These are phyloP conservation scores for Pseudofabraea citricarpa DNA, from an alignment of 2,329 filamentous ascomycete genomes.

Conservation along the genomic window DNA sequence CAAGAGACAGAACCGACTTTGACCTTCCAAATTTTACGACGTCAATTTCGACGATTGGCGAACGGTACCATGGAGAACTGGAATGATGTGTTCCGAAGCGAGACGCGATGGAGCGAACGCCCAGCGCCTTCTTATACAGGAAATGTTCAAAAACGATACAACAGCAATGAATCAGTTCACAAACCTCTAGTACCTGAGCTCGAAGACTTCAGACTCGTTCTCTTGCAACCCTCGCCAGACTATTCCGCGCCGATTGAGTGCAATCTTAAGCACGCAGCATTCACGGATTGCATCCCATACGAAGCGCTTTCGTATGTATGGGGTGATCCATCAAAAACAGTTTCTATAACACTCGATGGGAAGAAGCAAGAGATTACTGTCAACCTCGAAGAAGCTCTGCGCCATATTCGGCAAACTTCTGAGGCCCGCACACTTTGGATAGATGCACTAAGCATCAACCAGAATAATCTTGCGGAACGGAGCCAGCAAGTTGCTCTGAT, in stretches of 20 bases:
- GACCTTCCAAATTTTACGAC: too few species aligned
- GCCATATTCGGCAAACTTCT: neutral
- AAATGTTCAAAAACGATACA: too few species aligned
- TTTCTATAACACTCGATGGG: neutral
- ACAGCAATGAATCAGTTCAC: too few species aligned
- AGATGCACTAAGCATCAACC: neutral
- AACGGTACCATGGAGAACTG: too few species aligned
- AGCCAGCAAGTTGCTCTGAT: neutral
- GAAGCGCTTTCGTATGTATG: neutral
- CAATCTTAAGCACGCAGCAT: neutral
- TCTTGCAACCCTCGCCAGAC: neutral
- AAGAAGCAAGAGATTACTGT: neutral
- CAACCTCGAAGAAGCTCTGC: neutral
- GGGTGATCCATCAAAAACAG: neutral
- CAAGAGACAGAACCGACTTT: too few species aligned
- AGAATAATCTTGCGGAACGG: neutral
- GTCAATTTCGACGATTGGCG: too few species aligned
- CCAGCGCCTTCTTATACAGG: too few species aligned
- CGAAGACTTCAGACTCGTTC: neutral
- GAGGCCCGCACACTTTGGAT: neutral
- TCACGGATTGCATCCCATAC: neutral
- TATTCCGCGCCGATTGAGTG: neutral
- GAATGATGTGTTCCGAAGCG: too few species aligned
- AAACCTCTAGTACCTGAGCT: too few species aligned
- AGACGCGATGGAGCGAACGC: too few species aligned